Evolutionary conservation across 176 grass and related monocot species (phyloP).

Genomic region (Phoenix dactylifera): DNA sequence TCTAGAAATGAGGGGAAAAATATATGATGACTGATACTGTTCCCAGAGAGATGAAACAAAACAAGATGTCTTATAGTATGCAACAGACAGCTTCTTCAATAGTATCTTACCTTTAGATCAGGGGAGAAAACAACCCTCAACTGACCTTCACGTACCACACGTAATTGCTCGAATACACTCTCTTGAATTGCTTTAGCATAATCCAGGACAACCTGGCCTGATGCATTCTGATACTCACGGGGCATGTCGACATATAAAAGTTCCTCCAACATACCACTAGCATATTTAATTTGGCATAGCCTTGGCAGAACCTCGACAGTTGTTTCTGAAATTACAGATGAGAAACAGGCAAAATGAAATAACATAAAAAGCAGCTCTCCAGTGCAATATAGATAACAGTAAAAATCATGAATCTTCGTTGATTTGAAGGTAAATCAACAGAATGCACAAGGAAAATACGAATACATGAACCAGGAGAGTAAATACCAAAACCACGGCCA

Average conservation of each 20-base stretch:
- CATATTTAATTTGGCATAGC: slow-evolving; percentile 96
- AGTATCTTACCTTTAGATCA: slow-evolving; percentile 77
- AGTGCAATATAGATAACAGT: too few species aligned
- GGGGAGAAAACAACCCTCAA: slow-evolving; percentile 92
- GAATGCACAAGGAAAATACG: too few species aligned
- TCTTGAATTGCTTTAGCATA: slow-evolving; percentile 96
- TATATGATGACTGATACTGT: not conserved
- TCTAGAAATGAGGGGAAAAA: slow-evolving; percentile 35
- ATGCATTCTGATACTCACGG: slow-evolving; percentile 71
- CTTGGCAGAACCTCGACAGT: slow-evolving; percentile 93
- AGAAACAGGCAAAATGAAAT: slow-evolving; percentile 1
- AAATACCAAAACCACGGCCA: slow-evolving; percentile 87
- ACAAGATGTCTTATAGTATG: not conserved
- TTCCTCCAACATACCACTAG: slow-evolving; percentile 88
- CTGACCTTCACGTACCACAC: slow-evolving; percentile 93
- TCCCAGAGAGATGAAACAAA: not conserved
- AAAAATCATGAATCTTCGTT: too few species aligned
- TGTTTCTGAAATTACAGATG: slow-evolving; percentile 41
- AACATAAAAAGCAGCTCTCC: not conserved
- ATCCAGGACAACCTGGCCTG: slow-evolving; percentile 91
- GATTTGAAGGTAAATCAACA: too few species aligned
- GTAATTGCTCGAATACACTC: slow-evolving; percentile 91
- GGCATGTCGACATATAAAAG: slow-evolving; percentile 98
- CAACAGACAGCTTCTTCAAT: not conserved
- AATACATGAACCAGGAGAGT: slow-evolving; percentile 5